These are phyloP conservation scores for Silene noctiflora DNA, from an alignment of 179 eudicot species.

Conservation along the genomic window DNA sequence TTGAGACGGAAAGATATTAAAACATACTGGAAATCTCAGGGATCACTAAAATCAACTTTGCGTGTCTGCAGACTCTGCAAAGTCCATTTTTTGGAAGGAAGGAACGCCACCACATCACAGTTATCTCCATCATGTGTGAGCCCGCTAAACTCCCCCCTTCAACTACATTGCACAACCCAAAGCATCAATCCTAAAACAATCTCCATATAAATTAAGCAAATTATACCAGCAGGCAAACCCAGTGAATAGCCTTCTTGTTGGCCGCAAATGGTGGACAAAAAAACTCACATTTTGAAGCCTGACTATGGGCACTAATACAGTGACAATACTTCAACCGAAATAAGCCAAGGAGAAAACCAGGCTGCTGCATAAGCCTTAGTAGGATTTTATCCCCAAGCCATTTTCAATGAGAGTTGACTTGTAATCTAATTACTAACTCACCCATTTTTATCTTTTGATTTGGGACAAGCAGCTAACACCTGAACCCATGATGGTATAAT, in stretches of 20 bases:
- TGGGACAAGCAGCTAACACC: constrained; percentile 1
- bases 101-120: not conserved
- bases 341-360: constrained; percentile 1
- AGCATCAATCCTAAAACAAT: constrained; percentile 7
- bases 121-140: not conserved
- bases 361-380: not conserved
- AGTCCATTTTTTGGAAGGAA: not conserved
- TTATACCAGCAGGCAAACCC: not conserved
- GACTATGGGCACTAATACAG: not conserved
- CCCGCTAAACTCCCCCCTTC: constrained; percentile 1
- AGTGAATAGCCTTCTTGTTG: not conserved
- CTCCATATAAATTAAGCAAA: constrained; percentile 10
- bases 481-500: not conserved
- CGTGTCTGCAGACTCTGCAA: not conserved
- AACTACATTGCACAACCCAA: constrained; percentile 1
- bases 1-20: constrained; percentile 3
- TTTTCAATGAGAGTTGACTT: constrained; percentile 3
- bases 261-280: not conserved
- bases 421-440: not conserved
- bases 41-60: not conserved
- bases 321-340: not conserved
- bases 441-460: not conserved
- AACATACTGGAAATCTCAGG: constrained; percentile 1
- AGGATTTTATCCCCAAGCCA: not conserved
- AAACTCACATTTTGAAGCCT: not conserved